Evolutionary conservation across 305 asterid species (phyloP), one percentile per base, ranked within the genome.

Genomic region (Nicotiana rustica): DNA sequence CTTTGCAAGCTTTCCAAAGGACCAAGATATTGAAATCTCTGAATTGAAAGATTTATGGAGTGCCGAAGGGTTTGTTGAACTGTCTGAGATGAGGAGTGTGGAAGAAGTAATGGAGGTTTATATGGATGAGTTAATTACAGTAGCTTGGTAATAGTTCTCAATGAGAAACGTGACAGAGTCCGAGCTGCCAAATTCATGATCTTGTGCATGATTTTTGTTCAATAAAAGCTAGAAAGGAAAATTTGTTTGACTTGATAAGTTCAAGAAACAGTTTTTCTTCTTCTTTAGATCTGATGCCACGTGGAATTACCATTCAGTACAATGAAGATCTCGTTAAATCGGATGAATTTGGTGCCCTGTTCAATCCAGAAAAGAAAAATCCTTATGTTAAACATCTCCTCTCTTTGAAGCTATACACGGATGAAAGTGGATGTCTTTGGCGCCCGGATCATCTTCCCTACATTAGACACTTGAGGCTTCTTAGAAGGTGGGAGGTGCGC

Each of bases 201-300:
- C 47, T 83, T 5, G 14, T 83, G 38, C 78, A 66, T 55, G 85
- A 76, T 1, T 62, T 76, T 60, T 64, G 61, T 44, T 2, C 4
- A 0, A 18, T 56, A 49, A 5, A 31, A 65, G 67, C 82, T 76
- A 15, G 60, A 10, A 44, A 83, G 12, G 65, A 67, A 57, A 36
- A 36, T 17, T n/a, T 83, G 19, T 38, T 78, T 55, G 47, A 21
- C 36, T 31, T 49, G 15, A 35, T 35, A 44, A 19, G 31, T 4
- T 41, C 59, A 69, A 41, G 15, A 4, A 57, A 35, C 73, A 0
- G 2, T 19, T 14, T 1, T 68, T 67, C 56, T 35, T 69, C 35
- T 69, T 52, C 4, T 13, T 69, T 4, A 12, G 5, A 69, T 69
- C 10, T 69, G 29, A 38, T n/a, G 18, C 35, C n/a, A 18, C 35